These are phyloP conservation scores for Leccinum solheimii DNA, from an alignment of 1,284 basidiomycete genomes.

Conservation along the genomic window DNA sequence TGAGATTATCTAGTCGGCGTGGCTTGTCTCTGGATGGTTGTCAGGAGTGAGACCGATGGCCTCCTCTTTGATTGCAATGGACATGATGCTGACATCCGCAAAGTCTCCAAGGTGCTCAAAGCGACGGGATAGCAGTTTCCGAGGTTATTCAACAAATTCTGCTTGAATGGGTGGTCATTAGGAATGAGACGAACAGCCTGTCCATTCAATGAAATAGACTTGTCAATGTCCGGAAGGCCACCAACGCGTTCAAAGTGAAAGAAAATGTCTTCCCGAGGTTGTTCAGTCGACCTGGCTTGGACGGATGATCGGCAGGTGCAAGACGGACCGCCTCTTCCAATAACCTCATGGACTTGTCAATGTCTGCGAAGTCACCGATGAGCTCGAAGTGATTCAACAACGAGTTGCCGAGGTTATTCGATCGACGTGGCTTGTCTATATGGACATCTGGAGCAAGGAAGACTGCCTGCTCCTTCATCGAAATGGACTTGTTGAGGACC, in stretches of 20 bases:
- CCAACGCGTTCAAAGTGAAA: neutral
- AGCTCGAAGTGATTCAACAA: neutral
- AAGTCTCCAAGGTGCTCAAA: neutral
- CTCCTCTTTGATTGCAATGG: neutral
- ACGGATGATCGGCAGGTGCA: neutral
- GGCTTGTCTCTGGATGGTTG: too few species aligned
- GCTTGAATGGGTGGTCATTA: neutral
- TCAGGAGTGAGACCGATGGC: too few species aligned
- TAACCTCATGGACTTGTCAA: neutral
- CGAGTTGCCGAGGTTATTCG: neutral
- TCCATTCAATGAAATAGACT: neutral
- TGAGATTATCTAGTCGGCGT: too few species aligned
- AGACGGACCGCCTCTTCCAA: neutral
- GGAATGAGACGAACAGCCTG: neutral
- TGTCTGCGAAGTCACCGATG: neutral
- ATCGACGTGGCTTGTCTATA: too few species aligned
- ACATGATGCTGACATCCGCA: neutral
- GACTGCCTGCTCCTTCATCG: neutral
- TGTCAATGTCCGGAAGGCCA: neutral
- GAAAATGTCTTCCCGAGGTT: neutral
- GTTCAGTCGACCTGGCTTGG: neutral
- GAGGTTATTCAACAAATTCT: neutral
- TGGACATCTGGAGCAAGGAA: too few species aligned
- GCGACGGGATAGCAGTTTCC: neutral
- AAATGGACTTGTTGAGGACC: neutral